Conservation (phyloP, 768 basidiomycete species). For the Boletellus emodensis region DNA sequence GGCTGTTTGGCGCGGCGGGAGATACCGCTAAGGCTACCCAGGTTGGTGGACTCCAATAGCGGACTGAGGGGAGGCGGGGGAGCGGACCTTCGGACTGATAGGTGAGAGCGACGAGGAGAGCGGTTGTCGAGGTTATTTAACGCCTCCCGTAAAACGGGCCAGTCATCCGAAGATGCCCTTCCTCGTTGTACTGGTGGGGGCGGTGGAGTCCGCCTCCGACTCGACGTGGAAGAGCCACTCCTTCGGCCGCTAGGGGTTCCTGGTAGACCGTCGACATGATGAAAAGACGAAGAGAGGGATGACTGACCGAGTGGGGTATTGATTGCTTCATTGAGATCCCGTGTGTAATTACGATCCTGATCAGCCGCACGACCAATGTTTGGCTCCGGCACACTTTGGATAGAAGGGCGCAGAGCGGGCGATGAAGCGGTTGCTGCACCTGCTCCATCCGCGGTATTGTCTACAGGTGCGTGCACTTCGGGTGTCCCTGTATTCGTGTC, state of each 20-base stretch:
- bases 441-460: too few relatives aligned
- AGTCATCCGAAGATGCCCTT: background rate
- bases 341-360: too few relatives aligned
- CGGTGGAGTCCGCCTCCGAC: conserved; percentile 3
- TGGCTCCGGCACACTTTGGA: too few relatives aligned
- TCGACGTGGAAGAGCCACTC: background rate
- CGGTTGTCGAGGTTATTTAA: background rate
- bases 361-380: too few relatives aligned
- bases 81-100: background rate
- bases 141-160: background rate
- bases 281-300: background rate
- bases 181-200: background rate
- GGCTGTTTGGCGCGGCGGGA: too few relatives aligned
- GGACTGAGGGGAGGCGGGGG: conserved; percentile 1
- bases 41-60: background rate
- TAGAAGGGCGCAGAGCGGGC: too few relatives aligned
- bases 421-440: too few relatives aligned
- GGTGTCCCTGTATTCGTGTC: too few relatives aligned
- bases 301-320: conserved; percentile 3
- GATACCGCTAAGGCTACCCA: background rate
- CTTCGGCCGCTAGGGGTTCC: background rate
- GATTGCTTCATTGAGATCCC: background rate
- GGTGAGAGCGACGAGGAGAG: background rate
- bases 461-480: too few relatives aligned
- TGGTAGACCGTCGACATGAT: background rate